Evolutionary conservation across 306 rosid genomes (phyloP).

Genomic region (Crotalaria pallida): DNA sequence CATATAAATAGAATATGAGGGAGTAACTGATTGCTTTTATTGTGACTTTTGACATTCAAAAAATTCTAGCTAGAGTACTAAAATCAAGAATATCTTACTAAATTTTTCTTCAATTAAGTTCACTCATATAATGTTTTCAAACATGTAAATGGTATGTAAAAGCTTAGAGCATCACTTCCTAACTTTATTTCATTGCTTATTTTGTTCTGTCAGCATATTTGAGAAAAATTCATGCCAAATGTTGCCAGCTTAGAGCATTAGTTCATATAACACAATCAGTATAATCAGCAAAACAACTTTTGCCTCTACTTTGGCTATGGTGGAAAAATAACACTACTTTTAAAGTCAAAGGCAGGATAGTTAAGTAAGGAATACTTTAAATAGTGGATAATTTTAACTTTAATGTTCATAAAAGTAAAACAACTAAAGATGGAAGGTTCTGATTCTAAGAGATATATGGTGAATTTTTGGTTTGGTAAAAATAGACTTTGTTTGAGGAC

Average conservation of each 20-base stretch:
- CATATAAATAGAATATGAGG: no score
- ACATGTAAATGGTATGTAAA: neutral
- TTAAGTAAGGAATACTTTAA: neutral
- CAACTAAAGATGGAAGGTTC: neutral
- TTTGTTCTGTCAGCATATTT: neutral
- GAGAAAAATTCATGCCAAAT: neutral
- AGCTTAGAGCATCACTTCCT: neutral
- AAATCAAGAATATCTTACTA: slow-evolving; percentile 5
- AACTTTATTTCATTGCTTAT: neutral
- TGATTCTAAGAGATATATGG: neutral
- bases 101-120: neutral
- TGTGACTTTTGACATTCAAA: neutral
- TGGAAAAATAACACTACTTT: neutral
- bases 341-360: neutral
- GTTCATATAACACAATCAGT: neutral
- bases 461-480: neutral
- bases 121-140: neutral
- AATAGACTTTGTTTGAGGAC: neutral
- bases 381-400: neutral
- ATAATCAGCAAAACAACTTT: neutral
- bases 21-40: neutral
- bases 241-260: slow-evolving; percentile 1
- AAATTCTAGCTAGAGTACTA: slow-evolving; percentile 13
- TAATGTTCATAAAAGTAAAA: neutral
- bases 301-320: neutral